Percentiles rank a stretch among this genome's conserved stretches.
Conservation (phyloP, 768 basidiomycete genomes). For the Podaxis sp. region DNA sequence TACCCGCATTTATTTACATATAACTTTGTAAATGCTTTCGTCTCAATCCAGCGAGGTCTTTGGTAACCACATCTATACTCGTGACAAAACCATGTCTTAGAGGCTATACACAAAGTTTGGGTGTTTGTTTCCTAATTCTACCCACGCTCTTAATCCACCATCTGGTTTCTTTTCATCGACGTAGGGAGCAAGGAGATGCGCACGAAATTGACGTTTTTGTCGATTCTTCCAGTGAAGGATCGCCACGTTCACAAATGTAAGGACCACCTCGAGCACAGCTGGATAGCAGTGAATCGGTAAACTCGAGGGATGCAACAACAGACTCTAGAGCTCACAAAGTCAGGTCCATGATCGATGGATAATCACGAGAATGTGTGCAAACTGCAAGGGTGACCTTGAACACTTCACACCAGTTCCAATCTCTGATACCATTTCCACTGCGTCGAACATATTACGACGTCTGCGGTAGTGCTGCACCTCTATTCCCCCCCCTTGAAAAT, state of each 20-base stretch:
- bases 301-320: background rate
- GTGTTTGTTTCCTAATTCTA: constrained; percentile 34
- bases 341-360: constrained; percentile 30
- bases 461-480: too few relatives aligned
- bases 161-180: constrained; percentile 26
- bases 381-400: too few relatives aligned
- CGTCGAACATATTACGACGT: too few relatives aligned
- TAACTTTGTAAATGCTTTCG: background rate
- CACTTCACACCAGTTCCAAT: too few relatives aligned
- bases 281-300: background rate
- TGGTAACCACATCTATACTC: background rate
- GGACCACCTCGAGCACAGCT: constrained; percentile 28
- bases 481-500: too few relatives aligned
- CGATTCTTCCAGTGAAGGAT: constrained; percentile 30
- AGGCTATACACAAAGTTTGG: constrained; percentile 35
- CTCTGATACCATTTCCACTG: too few relatives aligned
- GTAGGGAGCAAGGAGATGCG: constrained; percentile 30
- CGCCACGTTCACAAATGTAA: constrained; percentile 24
- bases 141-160: constrained; percentile 29
- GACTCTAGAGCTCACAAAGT: constrained; percentile 27
- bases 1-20: constrained; percentile 9
- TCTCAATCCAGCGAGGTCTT: background rate
- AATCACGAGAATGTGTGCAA: too few relatives aligned
- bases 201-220: constrained; percentile 22
- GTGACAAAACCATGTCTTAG: constrained; percentile 4